phyloP scores from a whole-genome alignment of 768 basidiomycete species.

The Cyclocybe cylindracea region DNA sequence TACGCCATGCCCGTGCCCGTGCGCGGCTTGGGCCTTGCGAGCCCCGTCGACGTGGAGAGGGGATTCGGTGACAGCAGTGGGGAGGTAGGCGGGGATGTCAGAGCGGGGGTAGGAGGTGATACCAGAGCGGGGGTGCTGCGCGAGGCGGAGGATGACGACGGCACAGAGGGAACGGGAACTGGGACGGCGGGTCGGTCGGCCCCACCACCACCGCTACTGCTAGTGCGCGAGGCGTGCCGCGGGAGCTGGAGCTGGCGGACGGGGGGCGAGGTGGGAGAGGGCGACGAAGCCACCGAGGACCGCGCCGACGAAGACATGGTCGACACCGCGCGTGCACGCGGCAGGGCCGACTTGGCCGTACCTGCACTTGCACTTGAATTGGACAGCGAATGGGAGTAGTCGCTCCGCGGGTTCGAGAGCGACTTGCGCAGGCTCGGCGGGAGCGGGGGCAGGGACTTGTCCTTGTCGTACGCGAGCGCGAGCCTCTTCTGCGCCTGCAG shows the following conservation, averaged over 20 bases:
- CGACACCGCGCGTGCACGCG: slow-evolving; percentile 25
- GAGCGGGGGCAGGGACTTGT: slow-evolving; percentile 39
- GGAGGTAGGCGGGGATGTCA: slow-evolving; percentile 4
- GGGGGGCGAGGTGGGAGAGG: slow-evolving; percentile 16
- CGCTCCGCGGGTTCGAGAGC: slow-evolving; percentile 5
- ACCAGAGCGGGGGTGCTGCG: slow-evolving; percentile 2
- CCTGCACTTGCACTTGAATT: background rate
- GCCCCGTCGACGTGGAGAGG: background rate
- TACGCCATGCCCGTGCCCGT: slow-evolving; percentile 76
- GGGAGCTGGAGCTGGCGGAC: slow-evolving; percentile 35
- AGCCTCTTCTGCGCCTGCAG: background rate
- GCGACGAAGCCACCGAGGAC: slow-evolving; percentile 5
- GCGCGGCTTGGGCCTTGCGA: slow-evolving; percentile 46
- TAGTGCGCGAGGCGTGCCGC: slow-evolving; percentile 15
- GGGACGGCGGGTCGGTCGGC: slow-evolving; percentile 37
- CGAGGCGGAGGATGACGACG: too few relatives aligned
- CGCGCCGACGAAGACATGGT: slow-evolving; percentile 13
- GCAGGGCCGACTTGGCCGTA: slow-evolving; percentile 17
- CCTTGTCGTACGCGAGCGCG: slow-evolving; percentile 27
- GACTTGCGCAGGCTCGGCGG: slow-evolving; percentile 21
- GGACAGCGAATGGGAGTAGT: background rate
- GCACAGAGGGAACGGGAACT: slow-evolving; percentile 27
- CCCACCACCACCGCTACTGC: slow-evolving; percentile 9
- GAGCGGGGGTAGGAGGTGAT: slow-evolving; percentile 11
- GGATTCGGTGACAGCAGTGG: slow-evolving; percentile 5